A percentile compares a stretch with the other conserved stretches of the same genome.
phyloP scores from a whole-genome alignment of 2,329 filamentous ascomycete genomes.

The Penicillium crustosum region DNA sequence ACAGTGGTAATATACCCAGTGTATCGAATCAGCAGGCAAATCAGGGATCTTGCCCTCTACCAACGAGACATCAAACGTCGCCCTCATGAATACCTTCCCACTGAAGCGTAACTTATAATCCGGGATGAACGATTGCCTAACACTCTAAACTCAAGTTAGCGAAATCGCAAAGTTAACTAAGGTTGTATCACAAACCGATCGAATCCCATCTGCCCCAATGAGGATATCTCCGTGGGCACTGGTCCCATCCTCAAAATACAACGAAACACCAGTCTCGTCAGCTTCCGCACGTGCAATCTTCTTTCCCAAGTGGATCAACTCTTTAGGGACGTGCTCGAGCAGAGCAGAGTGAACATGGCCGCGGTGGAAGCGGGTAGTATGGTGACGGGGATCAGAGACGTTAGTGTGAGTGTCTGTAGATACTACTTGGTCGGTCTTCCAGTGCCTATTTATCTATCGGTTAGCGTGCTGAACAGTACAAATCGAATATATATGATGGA shows the following conservation, averaged over 20 bases:
- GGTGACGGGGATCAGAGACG: constrained; percentile 39
- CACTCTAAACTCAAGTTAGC: constrained; percentile 19
- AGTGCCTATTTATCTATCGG: constrained; percentile 33
- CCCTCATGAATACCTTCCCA: constrained; percentile 48
- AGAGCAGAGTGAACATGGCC: constrained; percentile 53
- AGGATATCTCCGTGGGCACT: constrained; percentile 48
- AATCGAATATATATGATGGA: neutral
- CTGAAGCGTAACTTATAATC: constrained; percentile 44
- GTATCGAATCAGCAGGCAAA: constrained; percentile 45
- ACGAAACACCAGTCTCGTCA: constrained; percentile 30
- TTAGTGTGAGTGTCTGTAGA: constrained; percentile 39
- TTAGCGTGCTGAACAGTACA: neutral
- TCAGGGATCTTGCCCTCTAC: constrained; percentile 41
- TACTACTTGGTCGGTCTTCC: constrained; percentile 47
- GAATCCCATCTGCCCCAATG: constrained; percentile 56
- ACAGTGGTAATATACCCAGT: constrained; percentile 32
- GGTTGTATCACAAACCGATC: constrained; percentile 44
- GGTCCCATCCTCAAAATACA: constrained; percentile 53
- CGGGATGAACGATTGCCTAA: constrained; percentile 45
- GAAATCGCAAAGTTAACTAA: neutral
- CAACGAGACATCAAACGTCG: constrained; percentile 46
- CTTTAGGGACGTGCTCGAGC: constrained; percentile 45
- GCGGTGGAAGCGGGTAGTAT: constrained; percentile 50
- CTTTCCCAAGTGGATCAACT: constrained; percentile 48
- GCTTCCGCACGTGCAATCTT: constrained; percentile 39